These are phyloP conservation scores for Pythium catenulatum DNA, from an alignment of 352 stramenopile species.

Conservation along the genomic window DNA sequence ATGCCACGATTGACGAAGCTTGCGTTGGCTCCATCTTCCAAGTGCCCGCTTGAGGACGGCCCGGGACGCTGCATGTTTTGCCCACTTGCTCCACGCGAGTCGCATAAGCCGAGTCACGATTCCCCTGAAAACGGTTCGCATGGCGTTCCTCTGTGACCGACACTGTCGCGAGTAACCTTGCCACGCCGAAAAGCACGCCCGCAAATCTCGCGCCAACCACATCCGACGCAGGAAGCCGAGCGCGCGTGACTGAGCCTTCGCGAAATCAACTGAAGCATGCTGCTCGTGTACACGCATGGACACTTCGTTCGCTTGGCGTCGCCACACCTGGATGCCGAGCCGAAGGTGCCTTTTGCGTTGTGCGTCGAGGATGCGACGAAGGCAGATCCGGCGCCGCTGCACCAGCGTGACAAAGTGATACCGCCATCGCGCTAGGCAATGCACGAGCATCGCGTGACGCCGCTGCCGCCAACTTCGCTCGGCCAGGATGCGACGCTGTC, in stretches of 20 bases:
- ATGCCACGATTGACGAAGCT: background rate
- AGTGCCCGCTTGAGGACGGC: background rate
- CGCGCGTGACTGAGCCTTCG: background rate
- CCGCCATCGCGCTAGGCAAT: background rate
- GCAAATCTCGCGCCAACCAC: slow-evolving; percentile 7
- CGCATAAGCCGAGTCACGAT: background rate
- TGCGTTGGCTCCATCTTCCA: background rate
- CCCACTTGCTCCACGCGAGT: background rate
- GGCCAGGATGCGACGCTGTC: background rate
- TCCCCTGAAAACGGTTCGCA: background rate
- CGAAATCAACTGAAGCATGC: background rate
- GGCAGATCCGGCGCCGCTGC: background rate
- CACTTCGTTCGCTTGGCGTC: background rate
- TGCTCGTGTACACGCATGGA: background rate
- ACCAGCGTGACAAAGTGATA: background rate
- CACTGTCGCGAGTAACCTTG: background rate
- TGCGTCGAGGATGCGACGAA: background rate
- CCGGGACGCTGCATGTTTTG: too few species aligned
- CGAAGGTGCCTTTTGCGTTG: background rate
- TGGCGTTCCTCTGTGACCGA: background rate
- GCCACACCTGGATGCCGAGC: background rate
- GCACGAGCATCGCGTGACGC: background rate
- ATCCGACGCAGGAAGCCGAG: background rate
- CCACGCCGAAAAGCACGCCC: background rate
- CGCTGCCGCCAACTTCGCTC: background rate